Base-by-base conservation (phyloP, 345 rosid genomes). In the Aquilaria yunnanensis region DNA sequence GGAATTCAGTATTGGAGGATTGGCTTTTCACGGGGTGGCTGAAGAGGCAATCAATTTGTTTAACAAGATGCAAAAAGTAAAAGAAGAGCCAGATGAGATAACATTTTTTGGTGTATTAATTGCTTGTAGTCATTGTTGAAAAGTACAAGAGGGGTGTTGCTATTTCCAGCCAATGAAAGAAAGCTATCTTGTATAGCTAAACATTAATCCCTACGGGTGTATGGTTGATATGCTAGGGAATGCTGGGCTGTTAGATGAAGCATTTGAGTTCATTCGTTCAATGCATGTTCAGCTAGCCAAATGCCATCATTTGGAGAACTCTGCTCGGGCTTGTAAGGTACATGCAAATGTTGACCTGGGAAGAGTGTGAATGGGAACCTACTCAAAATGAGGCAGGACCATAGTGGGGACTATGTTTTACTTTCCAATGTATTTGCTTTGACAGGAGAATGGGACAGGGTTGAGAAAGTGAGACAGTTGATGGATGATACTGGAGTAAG, bases 161-260 rank as follows among this genome's bases (percentile, higher is more conserved):
- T 82, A 77, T 77, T 84, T 84, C 71, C 71, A 67, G 34, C 85
- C 80, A 55, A 84, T 84, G 87, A 74, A 14, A 58, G 77, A 80
- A 32, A 12, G 11, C 46, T 84, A 84, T 69, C 52, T 65, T 3
- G 74, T 78, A 48, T 78, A 75, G 57, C 93, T 89, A 61, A 84
- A 84, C 69, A 75, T 80, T 54, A 86, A 71, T 71, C 95, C 83
- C 57, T 83, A 75, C 47, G 89, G 89, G 48, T 86, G 93, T 69
- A 80, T 86, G 89, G 84, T 84, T 56, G 93, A 86, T 62, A 59
- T 86, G 80, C 60, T 86, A 58, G 85, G 87, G 11, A 77, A 85
- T 63, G 84, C 89, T 56, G 89, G 87, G 72, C 70, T 74, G 14
- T 72, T 87, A 69, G 56, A 66, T 3, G 87, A 86, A 78, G 87